Evolutionary conservation across 148 eudicot species (phyloP), one percentile per base, ranked within the genome.

Genomic region (Vaccinium macrocarpon): DNA sequence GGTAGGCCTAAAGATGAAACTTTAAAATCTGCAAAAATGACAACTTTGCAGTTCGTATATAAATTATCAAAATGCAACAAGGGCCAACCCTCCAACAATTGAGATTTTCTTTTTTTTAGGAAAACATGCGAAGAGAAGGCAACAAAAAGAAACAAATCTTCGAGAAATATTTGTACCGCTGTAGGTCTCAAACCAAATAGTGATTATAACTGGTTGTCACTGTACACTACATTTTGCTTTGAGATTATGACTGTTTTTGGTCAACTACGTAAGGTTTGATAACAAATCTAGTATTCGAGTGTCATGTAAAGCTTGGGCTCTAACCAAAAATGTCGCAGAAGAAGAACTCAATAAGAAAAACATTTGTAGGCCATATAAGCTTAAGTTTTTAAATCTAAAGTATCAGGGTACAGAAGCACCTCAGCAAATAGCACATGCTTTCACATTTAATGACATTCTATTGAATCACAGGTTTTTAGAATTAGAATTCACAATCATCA

Each of bases 121-220:
- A 38, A 1, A 76, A 25, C 8, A 78, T 78, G 38, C 0, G 5
- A n/a, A 71, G 66, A 78, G 8, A 70, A 32, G 15, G 85, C 53
- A 77, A 84, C 49, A 77, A 57, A 57, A 77, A 76, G 32, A 83
- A 46, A 59, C 49, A 62, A 62, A 57, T 29, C n/a, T 48, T n/a
- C 25, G n/a, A 32, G n/a, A 64, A 23, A 25, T 11, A 16, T 27
- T 64, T 81, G 15, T 29, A 49, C n/a, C 50, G 53, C 13, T 82
- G 61, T 57, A 68, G 18, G 55, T 29, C 86, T 48, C 29, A 82
- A 71, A 70, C 64, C 62, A 52, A 70, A 25, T 9, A 3, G 48
- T 11, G 8, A 81, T 6, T 35, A n/a, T 48, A 21, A 27, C 12
- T 49, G 8, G 35, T 57, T 80, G 8, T 11, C 15, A 49, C 3